Evolutionary conservation across 1,284 basidiomycete species (phyloP), one percentile per base, ranked within the genome.

Genomic region (Rhodotorula sp.): DNA sequence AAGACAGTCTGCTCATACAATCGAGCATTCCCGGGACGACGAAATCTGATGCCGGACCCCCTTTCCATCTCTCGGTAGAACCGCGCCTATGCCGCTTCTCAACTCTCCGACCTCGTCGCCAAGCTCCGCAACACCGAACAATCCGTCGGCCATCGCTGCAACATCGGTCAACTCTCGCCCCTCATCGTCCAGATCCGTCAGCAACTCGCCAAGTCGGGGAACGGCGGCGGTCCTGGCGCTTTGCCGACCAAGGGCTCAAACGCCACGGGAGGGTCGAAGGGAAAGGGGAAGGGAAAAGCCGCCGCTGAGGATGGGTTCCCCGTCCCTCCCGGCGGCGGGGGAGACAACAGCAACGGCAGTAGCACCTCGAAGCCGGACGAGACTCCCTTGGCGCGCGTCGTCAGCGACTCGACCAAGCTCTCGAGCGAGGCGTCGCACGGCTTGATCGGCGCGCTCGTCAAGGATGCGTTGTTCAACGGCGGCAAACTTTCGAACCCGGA

Each of bases 21-120:
- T 28, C 28, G 28, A 28, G 28, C 28, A 28, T 28, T 28, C 28
- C 28, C 28, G 28, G 28, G 28, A 28, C 28, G 28, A 28, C 28
- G 28, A 28, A 28, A 28, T 28, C 28, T 28, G 28, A 28, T 28
- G 28, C 28, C 28, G 28, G 28, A 28, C 28, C 28, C 28, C 28
- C 28, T 28, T 28, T 28, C 28, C 28, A 28, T 28, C 28, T 28
- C 28, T 28, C 28, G 28, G 28, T 28, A 97, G 94, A 97, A 97
- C 78, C 90, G 92, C 56, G 89, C 89, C 67, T 97, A 97, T 80
- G 89, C 90, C 2, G 92, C 93, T 0, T 90, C 91, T 0, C 94
- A 97, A 80, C 84, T 98, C 3, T 83, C 85, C 23, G 95, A 98
- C 81, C 83, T 99, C 55, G 91, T 91, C 55, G 88, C 91, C 80